Base-by-base conservation (phyloP, 345 rosid species). In the Eutrema yunnanense region DNA sequence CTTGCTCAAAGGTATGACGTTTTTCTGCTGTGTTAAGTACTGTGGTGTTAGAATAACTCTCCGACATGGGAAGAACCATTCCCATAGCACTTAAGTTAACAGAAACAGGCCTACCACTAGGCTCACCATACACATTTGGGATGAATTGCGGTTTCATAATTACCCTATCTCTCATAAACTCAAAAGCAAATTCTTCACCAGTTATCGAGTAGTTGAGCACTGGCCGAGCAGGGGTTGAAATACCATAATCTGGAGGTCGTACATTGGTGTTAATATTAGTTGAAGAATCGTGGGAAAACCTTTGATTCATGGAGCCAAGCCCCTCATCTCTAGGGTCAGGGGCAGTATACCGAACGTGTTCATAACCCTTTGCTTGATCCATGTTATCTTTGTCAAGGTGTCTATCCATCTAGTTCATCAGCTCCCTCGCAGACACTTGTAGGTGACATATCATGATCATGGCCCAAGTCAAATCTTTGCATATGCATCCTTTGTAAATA, bases 101-200 rank as follows among this genome's bases (percentile, higher is more conserved):
- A 44, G 76, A 53, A 66, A 67, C 77, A 66, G 80, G 77, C 5
- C 60, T 43, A 58, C 68, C 73, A 42, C 50, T 58, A 42, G 77
- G 63, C 29, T 64, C 80, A 49, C 37, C 61, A 63, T 69, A 76
- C 46, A 48, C 53, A 63, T 55, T 76, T 1, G 75, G 80, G 67
- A 63, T 56, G 79, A 30, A 69, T 5, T 56, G 80, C 57, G 65
- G 80, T 19, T 62, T 77, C 61, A 57, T 51, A 72, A 63, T 40
- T 3, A 40, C 75, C 54, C 80, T 63, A 49, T 76, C 75, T 76
- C 76, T 59, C 77, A 77, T 77, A 59, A 77, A 77, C 58, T 77
- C 80, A 58, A 77, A 72, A 48, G 76, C 76, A 72, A 77, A 77
- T 44, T 77, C 80, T 77, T 77, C 80, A 65, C 80, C 80, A 1